Evolutionary conservation across 139 green algal genomes (phyloP), one percentile per base, ranked within the genome.

Genomic region (Chlamydomonas schloesseri): DNA sequence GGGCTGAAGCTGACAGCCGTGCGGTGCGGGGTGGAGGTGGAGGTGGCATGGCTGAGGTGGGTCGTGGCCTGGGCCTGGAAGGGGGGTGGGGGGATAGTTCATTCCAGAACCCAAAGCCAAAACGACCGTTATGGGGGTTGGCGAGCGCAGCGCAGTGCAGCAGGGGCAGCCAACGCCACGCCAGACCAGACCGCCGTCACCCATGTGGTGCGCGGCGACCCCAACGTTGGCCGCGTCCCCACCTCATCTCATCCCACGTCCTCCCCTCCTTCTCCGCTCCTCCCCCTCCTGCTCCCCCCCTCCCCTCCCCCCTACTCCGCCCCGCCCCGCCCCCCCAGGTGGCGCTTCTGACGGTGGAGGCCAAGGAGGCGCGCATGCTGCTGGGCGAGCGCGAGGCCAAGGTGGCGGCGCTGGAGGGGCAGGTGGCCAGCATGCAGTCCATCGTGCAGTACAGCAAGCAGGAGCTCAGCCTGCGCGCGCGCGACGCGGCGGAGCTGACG

Each of bases 401-500:
- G 83, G 73, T 82, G 73, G n/a, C 55, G 31, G 71, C 69, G 62
- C 83, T 88, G 73, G 71, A 83, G 83, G 80, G 80, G 67, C 80
- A 86, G 80, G 80, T 86, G 80, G 80, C 67, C 23, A 78, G 67
- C 20, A 86, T 86, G 80, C 67, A 76, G 50, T 78, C 67, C 47
- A 86, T 86, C 31, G 80, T 86, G 65, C 67, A 70, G 47, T 86
- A 86, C 80, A 86, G 80, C 67, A 86, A 86, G 65, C 80, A 86
- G 80, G 80, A 86, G 80, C 68, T 86, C 47, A 76, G 23, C 21
- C 80, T 86, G 42, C 80, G 80, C 67, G 80, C 80, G 24, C 80
- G 80, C n/a, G 80, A 86, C 67, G 80, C 80, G 18, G 80, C 80
- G 8, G 80, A 86, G 80, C 80, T 86, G 46, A 86, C 67, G 5